phyloP scores from a whole-genome alignment of 495 filamentous ascomycete species.

The Penicillium daleae region DNA sequence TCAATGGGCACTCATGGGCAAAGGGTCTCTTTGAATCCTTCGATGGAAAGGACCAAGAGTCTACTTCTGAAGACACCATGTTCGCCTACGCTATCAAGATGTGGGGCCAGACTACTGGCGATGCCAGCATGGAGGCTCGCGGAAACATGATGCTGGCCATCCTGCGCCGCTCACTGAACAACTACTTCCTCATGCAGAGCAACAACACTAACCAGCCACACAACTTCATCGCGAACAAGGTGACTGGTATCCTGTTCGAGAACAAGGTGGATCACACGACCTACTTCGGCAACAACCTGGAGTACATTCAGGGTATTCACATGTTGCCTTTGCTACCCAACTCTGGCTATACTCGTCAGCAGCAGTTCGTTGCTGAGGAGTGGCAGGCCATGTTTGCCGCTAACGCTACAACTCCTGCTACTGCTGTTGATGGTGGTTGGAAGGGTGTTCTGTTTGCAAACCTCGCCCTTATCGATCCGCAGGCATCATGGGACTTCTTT shows the following conservation, averaged over 20 bases:
- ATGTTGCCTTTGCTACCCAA: constrained; percentile 88
- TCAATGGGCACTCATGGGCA: constrained; percentile 93
- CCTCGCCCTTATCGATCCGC: constrained; percentile 75
- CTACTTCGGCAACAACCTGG: constrained; percentile 80
- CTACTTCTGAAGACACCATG: constrained; percentile 86
- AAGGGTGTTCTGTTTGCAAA: constrained; percentile 84
- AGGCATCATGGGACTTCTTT: constrained; percentile 75
- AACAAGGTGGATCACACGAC: constrained; percentile 97
- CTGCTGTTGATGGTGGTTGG: constrained; percentile 74
- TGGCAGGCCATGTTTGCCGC: constrained; percentile 76
- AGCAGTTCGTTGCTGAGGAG: constrained; percentile 78
- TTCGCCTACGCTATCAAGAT: constrained; percentile 90
- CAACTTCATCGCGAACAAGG: constrained; percentile 81
- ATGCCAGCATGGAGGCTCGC: constrained; percentile 81
- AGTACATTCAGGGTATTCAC: constrained; percentile 93
- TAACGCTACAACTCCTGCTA: constrained; percentile 53
- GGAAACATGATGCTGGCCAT: constrained; percentile 85
- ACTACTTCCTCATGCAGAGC: constrained; percentile 79
- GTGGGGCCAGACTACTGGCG: constrained; percentile 80
- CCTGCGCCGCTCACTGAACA: constrained; percentile 66
- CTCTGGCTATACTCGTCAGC: constrained; percentile 66
- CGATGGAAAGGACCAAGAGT: constrained; percentile 94
- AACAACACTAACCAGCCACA: constrained; percentile 76
- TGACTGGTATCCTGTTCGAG: constrained; percentile 92
- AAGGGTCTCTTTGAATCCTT: constrained; percentile 89